Base-by-base conservation (phyloP, 805 yeast species). In the Alloascoidea africana region DNA sequence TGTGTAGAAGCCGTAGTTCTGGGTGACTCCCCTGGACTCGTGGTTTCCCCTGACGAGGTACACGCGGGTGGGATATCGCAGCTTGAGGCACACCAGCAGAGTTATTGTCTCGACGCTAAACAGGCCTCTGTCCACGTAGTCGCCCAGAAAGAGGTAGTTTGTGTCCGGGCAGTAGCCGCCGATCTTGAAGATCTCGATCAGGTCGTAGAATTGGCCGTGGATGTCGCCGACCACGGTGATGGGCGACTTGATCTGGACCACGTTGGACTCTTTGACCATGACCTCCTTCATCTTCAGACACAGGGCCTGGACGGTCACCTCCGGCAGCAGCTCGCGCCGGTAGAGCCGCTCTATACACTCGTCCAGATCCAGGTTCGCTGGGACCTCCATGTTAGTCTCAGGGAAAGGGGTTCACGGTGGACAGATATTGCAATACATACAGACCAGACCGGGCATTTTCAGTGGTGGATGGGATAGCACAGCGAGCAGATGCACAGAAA, bases 211-310 rank as follows among this genome's bases (percentile, higher is more conserved):
- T 57, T 91, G 98, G 5, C 97, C 98, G 50, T 91, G 98, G 35
- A 91, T 89, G 53, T 91, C 98, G 1, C 98, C 98, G 3, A 91
- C 96, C 4, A 91, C 84, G 0, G 97, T 85, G 6, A 91, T 84
- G 1, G 98, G 98, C 2, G 93, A 72, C 27, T 65, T 63, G 4
- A 91, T 64, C 34, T 84, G 80, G 36, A 89, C 84, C 27, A 91
- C 93, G 52, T 91, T 91, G 42, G 94, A 79, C 46, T 84, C 94
- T 32, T 66, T 60, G 14, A 87, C 65, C 36, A 91, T 65, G 42
- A 81, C 71, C 40, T 86, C 91, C 56, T 87, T 91, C 46, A 87
- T 63, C 46, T 80, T 81, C 52, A 75, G 77, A 51, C 96, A 85
- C 11, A 82, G 57, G 27, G 84, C 80, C 39, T 69, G 73, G 5